phyloP scores from a whole-genome alignment of 2,329 filamentous ascomycete genomes.

The Aspergillus fijiensis region DNA sequence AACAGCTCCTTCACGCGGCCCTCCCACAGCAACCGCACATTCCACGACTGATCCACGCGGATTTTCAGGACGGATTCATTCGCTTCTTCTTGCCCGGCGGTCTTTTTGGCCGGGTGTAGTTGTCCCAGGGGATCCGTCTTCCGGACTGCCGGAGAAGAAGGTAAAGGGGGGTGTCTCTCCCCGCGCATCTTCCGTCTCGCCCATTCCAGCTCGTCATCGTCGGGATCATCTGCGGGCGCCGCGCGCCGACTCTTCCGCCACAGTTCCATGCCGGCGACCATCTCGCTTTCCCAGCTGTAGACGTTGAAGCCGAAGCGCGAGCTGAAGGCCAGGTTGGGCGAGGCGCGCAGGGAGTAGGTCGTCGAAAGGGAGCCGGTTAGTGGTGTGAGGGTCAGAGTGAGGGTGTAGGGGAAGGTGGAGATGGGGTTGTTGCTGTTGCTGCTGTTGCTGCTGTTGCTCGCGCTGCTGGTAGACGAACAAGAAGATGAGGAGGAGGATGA shows the following conservation, averaged over 20 bases:
- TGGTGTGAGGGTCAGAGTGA: constrained; percentile 89
- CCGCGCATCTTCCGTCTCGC: constrained; percentile 39
- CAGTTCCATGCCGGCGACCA: constrained; percentile 87
- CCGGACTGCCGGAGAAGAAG: constrained; percentile 15
- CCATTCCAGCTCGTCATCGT: constrained; percentile 47
- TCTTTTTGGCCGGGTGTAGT: constrained; percentile 9
- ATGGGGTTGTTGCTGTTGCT: constrained; percentile 35
- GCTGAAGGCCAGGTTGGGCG: constrained; percentile 77
- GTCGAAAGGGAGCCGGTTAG: constrained; percentile 91
- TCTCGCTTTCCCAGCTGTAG: constrained; percentile 95
- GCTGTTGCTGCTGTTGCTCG: background rate
- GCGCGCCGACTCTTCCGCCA: constrained; percentile 63
- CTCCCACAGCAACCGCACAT: constrained; percentile 87
- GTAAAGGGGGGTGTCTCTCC: constrained; percentile 22
- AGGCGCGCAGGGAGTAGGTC: constrained; percentile 87
- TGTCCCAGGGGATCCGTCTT: background rate
- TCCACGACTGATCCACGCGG: constrained; percentile 81
- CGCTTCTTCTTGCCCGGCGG: constrained; percentile 54
- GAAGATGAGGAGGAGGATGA: constrained; percentile 1
- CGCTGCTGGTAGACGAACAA: constrained; percentile 18
- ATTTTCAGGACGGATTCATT: constrained; percentile 88
- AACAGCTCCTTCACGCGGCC: constrained; percentile 87
- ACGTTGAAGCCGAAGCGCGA: constrained; percentile 96
- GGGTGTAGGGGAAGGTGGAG: constrained; percentile 84
- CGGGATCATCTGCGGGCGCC: constrained; percentile 27